Conservation (phyloP, 108 stramenopile genomes). For the Epithemia pelagica region DNA sequence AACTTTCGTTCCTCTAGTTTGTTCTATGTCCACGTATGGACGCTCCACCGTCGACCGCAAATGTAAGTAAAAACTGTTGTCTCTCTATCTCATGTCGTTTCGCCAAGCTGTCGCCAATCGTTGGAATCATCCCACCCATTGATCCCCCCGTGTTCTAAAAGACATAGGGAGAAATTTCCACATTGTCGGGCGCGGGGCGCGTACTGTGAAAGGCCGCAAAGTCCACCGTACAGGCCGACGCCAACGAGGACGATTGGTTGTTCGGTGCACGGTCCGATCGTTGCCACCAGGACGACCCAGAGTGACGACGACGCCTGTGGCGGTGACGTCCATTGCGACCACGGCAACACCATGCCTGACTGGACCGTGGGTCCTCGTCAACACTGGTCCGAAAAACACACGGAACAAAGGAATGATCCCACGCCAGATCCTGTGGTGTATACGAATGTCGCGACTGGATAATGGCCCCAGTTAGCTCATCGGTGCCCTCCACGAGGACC, state of each 20-base stretch:
- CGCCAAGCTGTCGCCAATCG: too few species aligned
- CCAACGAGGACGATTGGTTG: neutral
- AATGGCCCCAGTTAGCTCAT: constrained; percentile 80
- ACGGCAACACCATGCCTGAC: neutral
- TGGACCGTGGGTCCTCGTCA: neutral
- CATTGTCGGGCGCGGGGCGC: constrained; percentile 15
- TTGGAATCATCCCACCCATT: too few species aligned
- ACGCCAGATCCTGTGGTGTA: constrained; percentile 64
- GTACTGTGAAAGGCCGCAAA: constrained; percentile 72
- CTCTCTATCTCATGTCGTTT: too few species aligned
- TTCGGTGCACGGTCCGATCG: neutral
- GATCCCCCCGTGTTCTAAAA: too few species aligned
- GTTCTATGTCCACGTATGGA: too few species aligned
- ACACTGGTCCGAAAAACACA: constrained; percentile 57
- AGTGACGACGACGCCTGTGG: neutral
- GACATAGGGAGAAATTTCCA: neutral
- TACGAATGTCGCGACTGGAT: constrained; percentile 94
- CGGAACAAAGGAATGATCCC: constrained; percentile 79
- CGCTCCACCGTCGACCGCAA: too few species aligned
- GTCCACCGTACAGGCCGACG: constrained; percentile 36
- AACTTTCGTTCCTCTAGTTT: too few species aligned
- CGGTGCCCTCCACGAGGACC: constrained; percentile 92
- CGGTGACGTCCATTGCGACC: neutral
- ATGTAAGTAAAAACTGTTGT: too few species aligned
- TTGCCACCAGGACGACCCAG: neutral